phyloP scores from a whole-genome alignment of 352 stramenopile genomes.

The Pythium apleroticum region DNA sequence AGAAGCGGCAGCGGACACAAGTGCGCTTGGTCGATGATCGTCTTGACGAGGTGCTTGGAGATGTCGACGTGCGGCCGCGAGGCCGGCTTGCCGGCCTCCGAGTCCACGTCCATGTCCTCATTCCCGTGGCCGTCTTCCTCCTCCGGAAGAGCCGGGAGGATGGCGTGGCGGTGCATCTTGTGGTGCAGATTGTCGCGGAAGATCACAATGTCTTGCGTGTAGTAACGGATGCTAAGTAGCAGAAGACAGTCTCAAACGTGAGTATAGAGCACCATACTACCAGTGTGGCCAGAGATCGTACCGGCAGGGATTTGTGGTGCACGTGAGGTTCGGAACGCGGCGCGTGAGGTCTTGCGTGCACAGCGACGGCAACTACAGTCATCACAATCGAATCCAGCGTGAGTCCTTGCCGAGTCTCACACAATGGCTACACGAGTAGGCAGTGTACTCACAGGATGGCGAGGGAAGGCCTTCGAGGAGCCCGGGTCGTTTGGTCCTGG shows the following conservation, averaged over 20 bases:
- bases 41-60: constrained; percentile 87
- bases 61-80: constrained; percentile 56
- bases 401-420: too few relatives aligned
- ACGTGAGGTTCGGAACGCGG: constrained; percentile 72
- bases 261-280: neutral
- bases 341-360: constrained; percentile 73
- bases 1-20: constrained; percentile 89
- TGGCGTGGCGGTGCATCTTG: constrained; percentile 88
- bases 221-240: constrained; percentile 83
- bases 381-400: neutral
- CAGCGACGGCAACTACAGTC: constrained; percentile 53
- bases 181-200: constrained; percentile 91
- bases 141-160: constrained; percentile 56
- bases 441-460: constrained; percentile 54
- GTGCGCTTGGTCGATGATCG: constrained; percentile 93
- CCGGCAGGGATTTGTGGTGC: constrained; percentile 91
- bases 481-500: constrained; percentile 92
- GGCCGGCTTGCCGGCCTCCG: constrained; percentile 14
- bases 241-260: neutral
- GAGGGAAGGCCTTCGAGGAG: constrained; percentile 75
- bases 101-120: constrained; percentile 40
- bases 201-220: constrained; percentile 93
- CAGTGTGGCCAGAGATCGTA: constrained; percentile 8
- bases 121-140: constrained; percentile 28
- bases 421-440: too few relatives aligned